Conservation (phyloP, 2,329 filamentous ascomycete genomes). For the Pseudogymnoascus sp. region DNA sequence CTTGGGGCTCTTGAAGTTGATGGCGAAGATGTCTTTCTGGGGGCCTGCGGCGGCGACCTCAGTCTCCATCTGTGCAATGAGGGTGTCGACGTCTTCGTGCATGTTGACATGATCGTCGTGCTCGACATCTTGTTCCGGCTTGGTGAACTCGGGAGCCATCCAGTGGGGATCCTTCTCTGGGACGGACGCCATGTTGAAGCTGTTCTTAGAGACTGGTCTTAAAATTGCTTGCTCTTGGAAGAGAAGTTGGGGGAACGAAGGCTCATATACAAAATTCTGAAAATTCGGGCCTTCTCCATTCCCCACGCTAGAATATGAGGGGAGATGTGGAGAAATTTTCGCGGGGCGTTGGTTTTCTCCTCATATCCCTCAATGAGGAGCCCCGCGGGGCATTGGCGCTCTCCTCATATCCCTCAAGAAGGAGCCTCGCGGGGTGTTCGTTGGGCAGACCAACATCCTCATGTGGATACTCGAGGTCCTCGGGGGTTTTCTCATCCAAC, state of each 20-base stretch:
- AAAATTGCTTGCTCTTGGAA: neutral
- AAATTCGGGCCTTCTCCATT: neutral
- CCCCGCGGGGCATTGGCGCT: neutral
- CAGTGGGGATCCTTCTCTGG: conserved; percentile 1
- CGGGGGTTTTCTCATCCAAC: neutral
- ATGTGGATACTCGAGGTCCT: neutral
- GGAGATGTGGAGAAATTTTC: neutral
- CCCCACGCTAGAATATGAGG: neutral
- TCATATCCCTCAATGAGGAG: neutral
- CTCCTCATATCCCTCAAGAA: neutral
- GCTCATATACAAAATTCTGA: neutral
- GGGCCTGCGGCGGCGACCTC: conserved; percentile 23
- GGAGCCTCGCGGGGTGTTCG: neutral
- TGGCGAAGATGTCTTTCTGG: conserved; percentile 36
- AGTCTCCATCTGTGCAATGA: conserved; percentile 29
- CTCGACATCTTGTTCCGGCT: neutral
- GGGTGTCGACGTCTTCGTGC: conserved; percentile 24
- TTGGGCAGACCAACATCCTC: neutral
- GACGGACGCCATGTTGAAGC: neutral
- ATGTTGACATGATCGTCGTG: neutral
- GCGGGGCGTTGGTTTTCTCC: neutral
- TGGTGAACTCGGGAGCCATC: conserved; percentile 8
- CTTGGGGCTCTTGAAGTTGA: conserved; percentile 54
- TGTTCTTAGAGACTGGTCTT: neutral
- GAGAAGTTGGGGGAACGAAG: neutral